Evolutionary conservation across 176 grass and related monocot species (phyloP), one percentile per base, ranked within the genome.

Genomic region (Thinopyrum elongatum): DNA sequence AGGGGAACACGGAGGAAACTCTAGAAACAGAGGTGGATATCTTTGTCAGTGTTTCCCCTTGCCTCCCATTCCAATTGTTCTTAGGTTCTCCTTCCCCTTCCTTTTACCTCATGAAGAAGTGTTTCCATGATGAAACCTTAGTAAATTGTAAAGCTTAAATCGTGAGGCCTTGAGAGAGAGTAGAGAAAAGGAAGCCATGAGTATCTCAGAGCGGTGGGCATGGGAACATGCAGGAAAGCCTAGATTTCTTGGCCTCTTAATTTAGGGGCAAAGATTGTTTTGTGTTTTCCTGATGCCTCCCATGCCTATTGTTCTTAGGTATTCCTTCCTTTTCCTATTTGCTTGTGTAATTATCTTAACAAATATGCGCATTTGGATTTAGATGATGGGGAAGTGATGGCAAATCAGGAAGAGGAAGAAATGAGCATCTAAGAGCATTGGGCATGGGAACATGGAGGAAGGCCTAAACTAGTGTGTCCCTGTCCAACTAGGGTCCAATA

Each of bases 251-350:
- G 44, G 44, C 44, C 44, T 47, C 44, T 15, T 4, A 47, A 47
- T 15, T 47, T 25, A 47, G 36, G 8, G 64, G 17, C 16, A n/a
- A 19, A 25, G 12, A 46, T 14, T 46, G 13, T 46, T 46, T 12
- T n/a, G 41, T 55, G 30, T 64, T 79, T 59, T 84, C 66, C 66
- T 19, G 30, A 85, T 81, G 77, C 82, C 77, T 89, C 77, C 26
- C 44, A 60, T 80, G 39, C 75, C 55, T 84, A 74, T 44, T 80
- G 57, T 60, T 66, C 46, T 81, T 76, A 46, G 13, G n/a, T 68
- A 28, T 28, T 28, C 61, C 44, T 47, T 47, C 12, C 44, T 47
- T 47, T 47, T 47, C 12, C 44, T 47, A 47, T 47, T 47, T 13
- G 13, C 44, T 5, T 15, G 44, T 15, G 13, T 1, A 15, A 47